Conservation (phyloP, 768 basidiomycete species). For the Trametes villosa region DNA sequence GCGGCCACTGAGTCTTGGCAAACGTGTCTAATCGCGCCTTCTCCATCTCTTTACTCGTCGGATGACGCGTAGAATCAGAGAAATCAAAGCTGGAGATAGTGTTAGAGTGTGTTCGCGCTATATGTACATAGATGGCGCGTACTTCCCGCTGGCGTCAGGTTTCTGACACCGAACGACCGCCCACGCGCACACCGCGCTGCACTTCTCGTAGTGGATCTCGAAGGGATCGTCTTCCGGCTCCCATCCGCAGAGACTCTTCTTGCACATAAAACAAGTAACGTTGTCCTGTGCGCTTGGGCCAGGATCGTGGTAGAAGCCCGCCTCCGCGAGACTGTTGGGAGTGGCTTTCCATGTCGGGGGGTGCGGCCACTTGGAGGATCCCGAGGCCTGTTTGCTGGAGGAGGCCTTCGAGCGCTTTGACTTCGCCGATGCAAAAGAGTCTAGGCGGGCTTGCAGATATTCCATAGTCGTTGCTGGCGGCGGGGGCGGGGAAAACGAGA, state of each 20-base stretch:
- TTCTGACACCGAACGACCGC: constrained; percentile 74
- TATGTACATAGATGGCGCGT: constrained; percentile 28
- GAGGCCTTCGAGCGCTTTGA: constrained; percentile 62
- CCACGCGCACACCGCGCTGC: constrained; percentile 74
- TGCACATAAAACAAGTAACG: constrained; percentile 85
- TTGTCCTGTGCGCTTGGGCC: constrained; percentile 69
- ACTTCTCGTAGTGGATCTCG: constrained; percentile 77
- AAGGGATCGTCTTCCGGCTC: constrained; percentile 85
- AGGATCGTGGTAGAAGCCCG: constrained; percentile 88
- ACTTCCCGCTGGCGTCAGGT: constrained; percentile 61
- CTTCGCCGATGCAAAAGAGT: constrained; percentile 62
- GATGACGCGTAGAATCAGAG: constrained; percentile 62
- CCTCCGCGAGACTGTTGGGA: constrained; percentile 77
- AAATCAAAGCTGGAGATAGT: constrained; percentile 56
- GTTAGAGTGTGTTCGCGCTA: not conserved
- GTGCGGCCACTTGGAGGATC: constrained; percentile 79
- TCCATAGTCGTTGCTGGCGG: constrained; percentile 26
- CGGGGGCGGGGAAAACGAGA: not conserved
- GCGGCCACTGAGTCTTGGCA: constrained; percentile 64
- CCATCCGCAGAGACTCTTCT: constrained; percentile 85
- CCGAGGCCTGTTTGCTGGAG: constrained; percentile 48
- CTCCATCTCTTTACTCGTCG: constrained; percentile 69
- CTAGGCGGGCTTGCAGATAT: constrained; percentile 48
- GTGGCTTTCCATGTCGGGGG: constrained; percentile 65
- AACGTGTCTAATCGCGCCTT: constrained; percentile 75